Base-by-base conservation (phyloP, 192 early-diverging fungal genomes). In the Podila clonocystis region DNA sequence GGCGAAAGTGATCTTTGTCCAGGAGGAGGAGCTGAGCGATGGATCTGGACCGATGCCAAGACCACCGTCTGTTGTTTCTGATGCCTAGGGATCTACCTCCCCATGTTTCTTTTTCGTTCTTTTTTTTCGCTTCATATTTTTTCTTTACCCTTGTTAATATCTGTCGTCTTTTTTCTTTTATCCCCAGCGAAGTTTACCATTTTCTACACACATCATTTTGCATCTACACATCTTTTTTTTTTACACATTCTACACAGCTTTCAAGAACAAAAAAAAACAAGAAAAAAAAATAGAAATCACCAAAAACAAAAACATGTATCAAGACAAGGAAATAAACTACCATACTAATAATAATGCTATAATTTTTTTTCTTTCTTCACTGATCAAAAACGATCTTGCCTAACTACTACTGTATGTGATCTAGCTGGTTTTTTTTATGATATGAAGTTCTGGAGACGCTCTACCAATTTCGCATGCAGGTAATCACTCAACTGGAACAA, bases 401-500 rank as follows among this genome's bases (percentile, higher is more conserved):
- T n/a, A n/a, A n/a, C 33, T 33, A 33, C 7, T 20, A n/a, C 49
- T 50, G 20, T 5, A 20, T 7, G 49, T 50, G n/a, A 2, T 20
- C 2, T 50, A 19, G n/a, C 34, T 8, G 22, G 57, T 15, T 60
- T 24, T 13, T 64, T n/a, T 7, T 52, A 13, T 64, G 5, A 13
- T 82, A 33, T 71, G 30, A 71, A 31, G 29, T 61, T 41, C 48
- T 69, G 62, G n/a, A 84, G 73, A 50, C 69, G 49, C 1, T 62
- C n/a, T 9, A 86, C 58, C 6, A 90, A 62, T 38, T 70, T 69
- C 12, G 68, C 58, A 28, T 86, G 82, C 20, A 91, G 69, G n/a
- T 85, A 82, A 17, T 80, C 78, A 70, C 84, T 87, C 26, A 91
- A 57, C 38, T 84, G 65, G 29, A 91, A 89, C 11, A 91, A 59